Conservation (phyloP, 208 protist genomes). For the Plasmodiophora brassicae region DNA sequence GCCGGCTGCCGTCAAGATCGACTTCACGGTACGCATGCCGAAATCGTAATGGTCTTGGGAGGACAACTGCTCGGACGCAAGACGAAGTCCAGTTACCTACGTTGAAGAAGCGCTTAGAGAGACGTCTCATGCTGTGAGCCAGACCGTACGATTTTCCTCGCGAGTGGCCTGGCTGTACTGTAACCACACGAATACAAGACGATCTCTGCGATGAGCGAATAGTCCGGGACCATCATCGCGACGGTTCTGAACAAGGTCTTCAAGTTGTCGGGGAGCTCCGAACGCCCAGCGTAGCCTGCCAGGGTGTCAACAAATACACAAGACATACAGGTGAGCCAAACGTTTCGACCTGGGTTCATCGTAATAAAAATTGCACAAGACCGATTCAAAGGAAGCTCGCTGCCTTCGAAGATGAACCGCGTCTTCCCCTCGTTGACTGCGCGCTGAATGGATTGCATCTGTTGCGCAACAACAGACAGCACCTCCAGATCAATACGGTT, state of each 20-base stretch:
- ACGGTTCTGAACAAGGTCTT: slow-evolving; percentile 68
- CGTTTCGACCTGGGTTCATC: slow-evolving; percentile 84
- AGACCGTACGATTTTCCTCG: slow-evolving; percentile 87
- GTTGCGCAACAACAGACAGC: slow-evolving; percentile 59
- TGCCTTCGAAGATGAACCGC: slow-evolving; percentile 58
- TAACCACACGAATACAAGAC: slow-evolving; percentile 95
- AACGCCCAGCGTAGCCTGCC: slow-evolving; percentile 82
- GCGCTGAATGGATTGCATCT: slow-evolving; percentile 55
- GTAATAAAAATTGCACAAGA: slow-evolving; percentile 70
- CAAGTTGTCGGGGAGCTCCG: slow-evolving; percentile 93
- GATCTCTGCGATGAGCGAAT: slow-evolving; percentile 95
- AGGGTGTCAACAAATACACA: neutral
- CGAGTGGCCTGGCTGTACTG: slow-evolving; percentile 79
- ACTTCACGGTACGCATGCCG: slow-evolving; percentile 95
- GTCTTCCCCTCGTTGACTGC: slow-evolving; percentile 52
- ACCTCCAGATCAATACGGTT: slow-evolving; percentile 64
- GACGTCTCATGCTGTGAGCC: neutral
- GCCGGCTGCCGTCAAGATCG: slow-evolving; percentile 91
- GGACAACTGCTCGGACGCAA: slow-evolving; percentile 91
- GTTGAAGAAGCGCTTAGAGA: neutral
- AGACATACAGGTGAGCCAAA: neutral
- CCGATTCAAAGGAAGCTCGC: slow-evolving; percentile 53
- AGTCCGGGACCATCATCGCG: slow-evolving; percentile 96
- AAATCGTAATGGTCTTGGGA: slow-evolving; percentile 96
- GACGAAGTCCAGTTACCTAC: slow-evolving; percentile 65